phyloP scores from a whole-genome alignment of 345 rosid species.

The Excoecaria cochinchinensis region DNA sequence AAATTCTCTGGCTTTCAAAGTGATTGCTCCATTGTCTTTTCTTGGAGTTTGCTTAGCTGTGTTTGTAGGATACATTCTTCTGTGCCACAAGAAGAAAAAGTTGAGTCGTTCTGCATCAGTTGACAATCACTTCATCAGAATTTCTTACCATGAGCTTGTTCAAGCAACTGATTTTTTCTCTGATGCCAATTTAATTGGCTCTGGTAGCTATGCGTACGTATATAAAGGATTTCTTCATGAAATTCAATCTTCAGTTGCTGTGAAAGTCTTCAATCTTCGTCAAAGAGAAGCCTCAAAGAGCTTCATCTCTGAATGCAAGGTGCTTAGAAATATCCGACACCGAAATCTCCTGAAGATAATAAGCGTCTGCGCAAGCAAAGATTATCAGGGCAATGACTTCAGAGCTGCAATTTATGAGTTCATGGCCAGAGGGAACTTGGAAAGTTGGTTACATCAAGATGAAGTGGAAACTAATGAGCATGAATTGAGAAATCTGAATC shows the following conservation, averaged over 20 bases:
- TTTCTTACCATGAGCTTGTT: not conserved
- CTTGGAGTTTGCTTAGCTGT: too few relatives aligned
- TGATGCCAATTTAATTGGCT: not conserved
- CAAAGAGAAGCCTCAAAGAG: too few relatives aligned
- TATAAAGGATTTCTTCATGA: not conserved
- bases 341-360: conserved; percentile 6
- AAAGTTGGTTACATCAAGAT: not conserved
- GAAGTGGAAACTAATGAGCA: too few relatives aligned
- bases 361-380: not conserved
- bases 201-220: conserved; percentile 4
- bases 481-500: not conserved
- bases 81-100: too few relatives aligned
- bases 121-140: too few relatives aligned
- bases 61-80: too few relatives aligned
- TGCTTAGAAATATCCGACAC: not conserved
- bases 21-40: too few relatives aligned
- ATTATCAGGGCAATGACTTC: conserved; percentile 10
- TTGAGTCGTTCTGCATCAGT: not conserved
- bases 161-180: not conserved
- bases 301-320: too few relatives aligned
- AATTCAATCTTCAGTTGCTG: too few relatives aligned
- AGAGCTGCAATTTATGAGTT: not conserved
- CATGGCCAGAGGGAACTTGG: too few relatives aligned
- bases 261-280: too few relatives aligned
- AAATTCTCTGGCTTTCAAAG: too few relatives aligned